Evolutionary conservation across 208 protist species (phyloP).

Genomic region (Crithidia sp.): DNA sequence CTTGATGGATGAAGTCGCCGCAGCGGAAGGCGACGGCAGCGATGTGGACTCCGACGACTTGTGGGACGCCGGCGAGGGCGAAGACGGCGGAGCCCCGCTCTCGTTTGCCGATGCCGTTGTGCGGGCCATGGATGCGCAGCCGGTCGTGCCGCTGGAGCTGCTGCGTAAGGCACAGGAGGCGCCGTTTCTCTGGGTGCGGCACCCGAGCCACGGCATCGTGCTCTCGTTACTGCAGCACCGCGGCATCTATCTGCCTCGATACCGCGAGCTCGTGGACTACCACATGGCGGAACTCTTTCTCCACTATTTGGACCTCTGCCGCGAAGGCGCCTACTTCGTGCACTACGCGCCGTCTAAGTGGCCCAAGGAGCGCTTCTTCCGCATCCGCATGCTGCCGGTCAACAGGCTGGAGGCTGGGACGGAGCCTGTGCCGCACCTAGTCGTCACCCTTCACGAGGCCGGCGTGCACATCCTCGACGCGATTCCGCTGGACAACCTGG

Average conservation of each 20-base stretch:
- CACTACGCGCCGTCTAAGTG: slow-evolving; percentile 51
- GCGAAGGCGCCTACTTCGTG: slow-evolving; percentile 78
- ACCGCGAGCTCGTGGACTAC: slow-evolving; percentile 75
- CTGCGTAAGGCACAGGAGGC: slow-evolving; percentile 34
- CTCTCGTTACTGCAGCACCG: slow-evolving; percentile 62
- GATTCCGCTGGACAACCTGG: slow-evolving; percentile 64
- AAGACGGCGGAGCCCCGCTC: background rate
- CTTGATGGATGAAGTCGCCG: too few relatives aligned
- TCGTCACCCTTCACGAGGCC: slow-evolving; percentile 57
- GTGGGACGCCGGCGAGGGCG: slow-evolving; percentile 9
- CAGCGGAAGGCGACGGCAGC: background rate
- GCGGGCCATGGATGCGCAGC: slow-evolving; percentile 43
- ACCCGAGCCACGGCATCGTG: slow-evolving; percentile 69
- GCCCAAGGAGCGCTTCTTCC: slow-evolving; percentile 81
- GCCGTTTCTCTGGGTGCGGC: slow-evolving; percentile 53
- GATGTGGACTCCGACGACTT: slow-evolving; percentile 12
- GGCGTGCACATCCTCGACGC: slow-evolving; percentile 59
- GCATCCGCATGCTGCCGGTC: slow-evolving; percentile 65
- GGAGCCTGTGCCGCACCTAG: slow-evolving; percentile 54
- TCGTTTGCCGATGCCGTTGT: slow-evolving; percentile 30
- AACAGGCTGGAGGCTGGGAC: slow-evolving; percentile 32
- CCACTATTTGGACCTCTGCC: slow-evolving; percentile 68
- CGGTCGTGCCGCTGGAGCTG: slow-evolving; percentile 62
- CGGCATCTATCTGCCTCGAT: slow-evolving; percentile 61
- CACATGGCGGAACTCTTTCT: slow-evolving; percentile 86